Evolutionary conservation across 139 green algal species (phyloP), one percentile per base, ranked within the genome.

Genomic region (Marvania coccoides): DNA sequence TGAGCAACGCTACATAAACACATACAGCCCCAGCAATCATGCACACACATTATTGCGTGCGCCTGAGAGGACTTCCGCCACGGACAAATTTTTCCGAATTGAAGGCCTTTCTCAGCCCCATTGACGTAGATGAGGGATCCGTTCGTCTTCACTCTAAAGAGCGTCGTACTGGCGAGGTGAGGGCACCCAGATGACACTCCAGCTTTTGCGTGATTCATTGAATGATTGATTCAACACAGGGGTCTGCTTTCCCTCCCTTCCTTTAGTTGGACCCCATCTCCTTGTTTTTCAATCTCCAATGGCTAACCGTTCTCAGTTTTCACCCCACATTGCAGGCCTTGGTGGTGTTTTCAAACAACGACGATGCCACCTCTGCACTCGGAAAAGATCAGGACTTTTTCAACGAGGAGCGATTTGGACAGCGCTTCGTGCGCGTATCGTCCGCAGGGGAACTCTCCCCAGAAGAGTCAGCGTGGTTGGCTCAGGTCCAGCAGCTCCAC

Each of bases 351-450:
- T 67, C 75, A 35, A 72, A 38, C 47, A 57, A 57, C 6, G 79
- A 82, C 3, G 81, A 90, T 55, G 82, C 82, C 3, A 64, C 73
- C 5, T 55, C 75, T 2, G 82, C 82, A 3, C 84, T 71, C 12
- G 69, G 80, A 47, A 90, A 90, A 58, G 84, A 90, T 69, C 72
- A 81, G 15, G 85, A 91, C 39, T 85, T 84, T 0, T 91, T 91
- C 54, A 69, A 69, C 9, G 80, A 86, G 10, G 83, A 86, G 46
- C 34, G 40, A 26, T 88, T 82, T 56, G 83, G 85, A 0, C 79
- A 89, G 55, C 69, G 85, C 6, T 91, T 88, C 23, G 85, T 91
- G 24, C 80, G 85, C 0, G 85, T 91, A 26, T 86, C 84, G 48
- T 75, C 82, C 5, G 75, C 67, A 3, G 70, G 87, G 26, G 83